Percentiles rank a stretch among this genome's conserved stretches.
Conservation (phyloP, 495 filamentous ascomycete species). For the Schizothecium vesticola region DNA sequence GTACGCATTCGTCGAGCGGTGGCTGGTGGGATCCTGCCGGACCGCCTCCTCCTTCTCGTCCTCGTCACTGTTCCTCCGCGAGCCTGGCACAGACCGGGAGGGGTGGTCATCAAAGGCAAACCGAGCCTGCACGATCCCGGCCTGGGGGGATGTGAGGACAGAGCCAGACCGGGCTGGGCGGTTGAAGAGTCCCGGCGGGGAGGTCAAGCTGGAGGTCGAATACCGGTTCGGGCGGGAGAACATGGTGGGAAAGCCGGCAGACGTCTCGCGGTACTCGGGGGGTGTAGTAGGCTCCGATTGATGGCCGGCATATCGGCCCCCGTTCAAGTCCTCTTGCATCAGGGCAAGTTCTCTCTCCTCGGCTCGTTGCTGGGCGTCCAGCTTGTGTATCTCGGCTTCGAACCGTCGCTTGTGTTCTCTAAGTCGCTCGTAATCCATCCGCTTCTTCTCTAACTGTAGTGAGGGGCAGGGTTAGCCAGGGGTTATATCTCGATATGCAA, state of each 20-base stretch:
- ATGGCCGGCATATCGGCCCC: slow-evolving; percentile 52
- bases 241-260: slow-evolving; percentile 60
- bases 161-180: slow-evolving; percentile 70
- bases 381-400: slow-evolving; percentile 78
- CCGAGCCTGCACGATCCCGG: slow-evolving; percentile 46
- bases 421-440: slow-evolving; percentile 77
- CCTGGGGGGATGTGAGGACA: slow-evolving; percentile 56
- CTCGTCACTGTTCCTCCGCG: slow-evolving; percentile 77
- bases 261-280: slow-evolving; percentile 78
- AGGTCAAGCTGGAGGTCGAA: slow-evolving; percentile 75
- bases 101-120: slow-evolving; percentile 54
- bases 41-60: slow-evolving; percentile 65
- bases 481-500: not conserved
- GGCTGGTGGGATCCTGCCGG: slow-evolving; percentile 59
- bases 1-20: slow-evolving; percentile 62
- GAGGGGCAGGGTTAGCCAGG: slow-evolving; percentile 16
- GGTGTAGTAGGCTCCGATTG: slow-evolving; percentile 94
- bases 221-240: slow-evolving; percentile 76
- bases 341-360: slow-evolving; percentile 78
- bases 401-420: slow-evolving; percentile 79
- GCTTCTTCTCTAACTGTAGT: slow-evolving; percentile 83
- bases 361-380: slow-evolving; percentile 73
- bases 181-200: slow-evolving; percentile 69
- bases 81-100: slow-evolving; percentile 81
- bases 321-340: slow-evolving; percentile 65